phyloP scores from a whole-genome alignment of 371 early-diverging fungal species.

The Actinomucor elegans region DNA sequence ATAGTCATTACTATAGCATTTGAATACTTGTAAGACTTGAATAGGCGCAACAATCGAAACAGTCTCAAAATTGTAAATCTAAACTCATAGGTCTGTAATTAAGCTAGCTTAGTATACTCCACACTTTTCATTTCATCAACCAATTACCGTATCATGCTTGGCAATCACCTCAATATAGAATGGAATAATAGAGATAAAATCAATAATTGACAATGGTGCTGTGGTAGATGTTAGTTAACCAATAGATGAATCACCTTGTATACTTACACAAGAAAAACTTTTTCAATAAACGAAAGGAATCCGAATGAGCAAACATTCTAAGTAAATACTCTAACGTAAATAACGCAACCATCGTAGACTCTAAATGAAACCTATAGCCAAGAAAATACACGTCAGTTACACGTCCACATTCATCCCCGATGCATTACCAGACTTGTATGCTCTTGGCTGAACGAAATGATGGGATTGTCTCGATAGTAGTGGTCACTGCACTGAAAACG shows the following conservation, averaged over 20 bases:
- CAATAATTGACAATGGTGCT: conserved; percentile 76
- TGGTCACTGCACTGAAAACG: conserved; percentile 75
- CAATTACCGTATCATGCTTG: conserved; percentile 69
- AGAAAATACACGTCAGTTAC: too few species aligned
- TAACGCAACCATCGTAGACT: conserved; percentile 73
- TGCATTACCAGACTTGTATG: conserved; percentile 60
- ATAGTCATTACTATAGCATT: conserved; percentile 72
- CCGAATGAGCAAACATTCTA: conserved; percentile 52
- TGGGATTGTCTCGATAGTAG: conserved; percentile 86
- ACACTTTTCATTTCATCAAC: neutral
- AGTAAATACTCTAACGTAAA: conserved; percentile 78
- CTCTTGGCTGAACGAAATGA: conserved; percentile 65
- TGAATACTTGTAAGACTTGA: conserved; percentile 84
- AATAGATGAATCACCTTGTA: neutral
- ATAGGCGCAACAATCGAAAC: conserved; percentile 78
- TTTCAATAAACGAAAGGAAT: conserved; percentile 20
- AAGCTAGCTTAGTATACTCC: neutral
- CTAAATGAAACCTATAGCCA: conserved; percentile 78
- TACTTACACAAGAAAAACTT: conserved; percentile 38
- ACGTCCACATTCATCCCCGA: too few species aligned
- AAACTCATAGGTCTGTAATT: conserved; percentile 70
- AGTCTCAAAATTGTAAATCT: conserved; percentile 82
- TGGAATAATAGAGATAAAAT: conserved; percentile 80
- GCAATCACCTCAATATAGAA: conserved; percentile 78
- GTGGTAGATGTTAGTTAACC: too few species aligned